Evolutionary conservation across 306 rosid genomes (phyloP).

Genomic region (Vigna angularis): DNA sequence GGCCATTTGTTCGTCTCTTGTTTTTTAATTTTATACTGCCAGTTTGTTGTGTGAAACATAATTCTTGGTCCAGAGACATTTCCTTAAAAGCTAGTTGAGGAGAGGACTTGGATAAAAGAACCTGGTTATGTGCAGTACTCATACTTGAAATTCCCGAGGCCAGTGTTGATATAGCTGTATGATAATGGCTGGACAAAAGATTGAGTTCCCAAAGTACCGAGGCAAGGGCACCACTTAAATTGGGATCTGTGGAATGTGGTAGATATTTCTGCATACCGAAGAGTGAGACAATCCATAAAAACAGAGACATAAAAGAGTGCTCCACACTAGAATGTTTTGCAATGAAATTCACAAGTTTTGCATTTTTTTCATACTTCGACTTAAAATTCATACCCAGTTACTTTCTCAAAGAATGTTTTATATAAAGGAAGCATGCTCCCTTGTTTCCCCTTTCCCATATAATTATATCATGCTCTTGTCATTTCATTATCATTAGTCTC

Average conservation of each 20-base stretch:
- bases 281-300: slow-evolving; percentile 20
- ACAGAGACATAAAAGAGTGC: slow-evolving; percentile 4
- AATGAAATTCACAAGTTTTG: slow-evolving; percentile 8
- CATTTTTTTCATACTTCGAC: not conserved
- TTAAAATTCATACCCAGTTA: slow-evolving; percentile 4
- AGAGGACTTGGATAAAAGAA: slow-evolving; percentile 59
- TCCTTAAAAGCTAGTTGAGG: slow-evolving; percentile 83
- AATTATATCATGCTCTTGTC: slow-evolving; percentile 8
- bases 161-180: slow-evolving; percentile 73
- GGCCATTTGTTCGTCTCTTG: slow-evolving; percentile 56
- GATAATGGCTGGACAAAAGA: slow-evolving; percentile 81
- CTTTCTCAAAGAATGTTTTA: not conserved
- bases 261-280: slow-evolving; percentile 77
- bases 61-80: slow-evolving; percentile 68
- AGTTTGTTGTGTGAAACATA: slow-evolving; percentile 54
- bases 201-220: slow-evolving; percentile 95
- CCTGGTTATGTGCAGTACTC: slow-evolving; percentile 67
- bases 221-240: slow-evolving; percentile 95
- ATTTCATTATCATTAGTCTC: not conserved
- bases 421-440: slow-evolving; percentile 16
- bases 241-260: slow-evolving; percentile 84
- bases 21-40: slow-evolving; percentile 48
- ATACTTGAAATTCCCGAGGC: slow-evolving; percentile 70
- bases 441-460: not conserved
- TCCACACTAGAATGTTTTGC: slow-evolving; percentile 3